These are phyloP conservation scores for Dryas drummondii DNA, from an alignment of 306 rosid species.

Conservation along the genomic window DNA sequence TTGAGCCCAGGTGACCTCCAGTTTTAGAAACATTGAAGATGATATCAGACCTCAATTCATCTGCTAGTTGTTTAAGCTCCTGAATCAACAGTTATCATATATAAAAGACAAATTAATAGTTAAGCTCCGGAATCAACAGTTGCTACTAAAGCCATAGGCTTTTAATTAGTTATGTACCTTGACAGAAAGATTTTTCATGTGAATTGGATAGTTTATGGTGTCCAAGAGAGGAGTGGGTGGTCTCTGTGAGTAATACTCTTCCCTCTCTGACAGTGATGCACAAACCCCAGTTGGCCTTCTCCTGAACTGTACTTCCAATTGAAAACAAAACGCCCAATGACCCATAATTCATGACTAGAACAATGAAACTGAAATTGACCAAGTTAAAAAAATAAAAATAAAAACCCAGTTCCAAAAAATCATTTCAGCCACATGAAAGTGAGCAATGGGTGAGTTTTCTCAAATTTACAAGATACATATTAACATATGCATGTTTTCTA, in stretches of 20 bases:
- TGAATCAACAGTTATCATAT: constrained; percentile 29
- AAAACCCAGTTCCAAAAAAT: constrained; percentile 17
- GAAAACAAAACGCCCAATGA: constrained; percentile 20
- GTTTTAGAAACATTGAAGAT: constrained; percentile 93
- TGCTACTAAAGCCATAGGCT: constrained; percentile 1
- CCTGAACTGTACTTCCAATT: constrained; percentile 44
- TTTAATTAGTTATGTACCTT: constrained; percentile 48
- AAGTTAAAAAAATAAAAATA: not conserved
- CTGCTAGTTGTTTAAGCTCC: constrained; percentile 91
- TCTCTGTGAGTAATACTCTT: constrained; percentile 67
- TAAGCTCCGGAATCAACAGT: not conserved
- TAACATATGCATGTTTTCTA: not conserved
- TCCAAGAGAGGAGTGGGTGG: constrained; percentile 94
- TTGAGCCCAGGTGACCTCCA: constrained; percentile 97
- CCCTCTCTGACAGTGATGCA: constrained; percentile 79
- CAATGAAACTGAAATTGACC: not conserved
- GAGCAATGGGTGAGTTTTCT: constrained; percentile 3
- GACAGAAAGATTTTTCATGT: constrained; percentile 87
- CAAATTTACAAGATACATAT: not conserved
- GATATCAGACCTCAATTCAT: constrained; percentile 89
- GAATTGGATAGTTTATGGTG: constrained; percentile 87
- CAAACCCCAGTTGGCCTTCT: constrained; percentile 50
- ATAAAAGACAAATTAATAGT: not conserved
- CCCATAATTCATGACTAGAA: not conserved
- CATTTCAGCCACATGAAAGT: not conserved